Conservation (phyloP, 2,329 filamentous ascomycete genomes). For the Hymenotorrendiella dingleyae region DNA sequence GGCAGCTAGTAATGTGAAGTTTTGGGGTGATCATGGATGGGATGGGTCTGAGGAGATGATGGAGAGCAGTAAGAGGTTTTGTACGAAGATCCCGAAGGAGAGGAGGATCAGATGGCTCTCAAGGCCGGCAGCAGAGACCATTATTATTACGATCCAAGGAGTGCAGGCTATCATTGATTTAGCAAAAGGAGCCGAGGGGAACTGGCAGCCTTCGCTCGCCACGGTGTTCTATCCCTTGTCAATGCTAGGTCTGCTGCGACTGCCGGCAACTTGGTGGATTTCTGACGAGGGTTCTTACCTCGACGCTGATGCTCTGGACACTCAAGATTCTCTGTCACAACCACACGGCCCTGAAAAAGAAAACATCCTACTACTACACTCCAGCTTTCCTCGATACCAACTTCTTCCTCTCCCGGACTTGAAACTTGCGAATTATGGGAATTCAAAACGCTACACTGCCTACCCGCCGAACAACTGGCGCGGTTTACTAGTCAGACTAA, state of each 20-base stretch:
- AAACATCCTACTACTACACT: background rate
- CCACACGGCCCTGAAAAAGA: too few relatives aligned
- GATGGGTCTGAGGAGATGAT: conserved; percentile 31
- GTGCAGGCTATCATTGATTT: background rate
- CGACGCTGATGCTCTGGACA: too few relatives aligned
- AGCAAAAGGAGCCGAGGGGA: background rate
- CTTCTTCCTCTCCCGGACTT: too few relatives aligned
- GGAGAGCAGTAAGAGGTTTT: conserved; percentile 3
- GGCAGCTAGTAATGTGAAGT: conserved; percentile 31
- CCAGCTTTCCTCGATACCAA: background rate
- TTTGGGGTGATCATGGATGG: conserved; percentile 33
- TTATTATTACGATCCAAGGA: conserved; percentile 1
- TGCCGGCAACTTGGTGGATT: conserved; percentile 2
- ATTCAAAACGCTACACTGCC: too few relatives aligned
- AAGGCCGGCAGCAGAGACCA: background rate
- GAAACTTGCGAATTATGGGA: too few relatives aligned
- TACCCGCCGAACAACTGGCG: background rate
- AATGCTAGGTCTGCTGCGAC: conserved; percentile 1
- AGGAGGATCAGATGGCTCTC: background rate
- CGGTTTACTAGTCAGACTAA: background rate
- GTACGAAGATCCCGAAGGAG: background rate
- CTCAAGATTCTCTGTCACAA: too few relatives aligned
- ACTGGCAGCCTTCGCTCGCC: background rate
- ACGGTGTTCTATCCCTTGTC: conserved; percentile 1
- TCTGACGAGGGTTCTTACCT: conserved; percentile 3